A percentile compares a stretch with the other conserved stretches of the same genome.
Conservation (phyloP, 441 rosid genomes). For the Manihot esculenta region DNA sequence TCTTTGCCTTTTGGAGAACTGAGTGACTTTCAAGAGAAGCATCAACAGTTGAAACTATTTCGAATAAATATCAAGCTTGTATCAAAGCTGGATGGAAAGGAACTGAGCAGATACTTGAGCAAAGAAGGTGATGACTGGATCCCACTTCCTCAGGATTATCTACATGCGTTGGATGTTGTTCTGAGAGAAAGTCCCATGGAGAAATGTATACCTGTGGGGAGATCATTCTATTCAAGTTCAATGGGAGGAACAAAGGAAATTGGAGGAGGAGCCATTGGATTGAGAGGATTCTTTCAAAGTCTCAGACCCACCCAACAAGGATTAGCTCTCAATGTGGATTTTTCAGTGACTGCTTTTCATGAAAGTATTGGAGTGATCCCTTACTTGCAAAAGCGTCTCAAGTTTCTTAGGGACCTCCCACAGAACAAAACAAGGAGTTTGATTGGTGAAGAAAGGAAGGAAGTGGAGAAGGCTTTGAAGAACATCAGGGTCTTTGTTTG, state of each 20-base stretch:
- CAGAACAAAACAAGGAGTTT: slow-evolving; percentile 66
- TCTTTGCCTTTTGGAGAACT: slow-evolving; percentile 25
- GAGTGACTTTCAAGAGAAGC: slow-evolving; percentile 47
- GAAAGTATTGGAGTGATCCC: slow-evolving; percentile 89
- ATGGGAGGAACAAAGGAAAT: slow-evolving; percentile 78
- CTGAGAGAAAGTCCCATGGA: slow-evolving; percentile 81
- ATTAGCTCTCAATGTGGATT: slow-evolving; percentile 83
- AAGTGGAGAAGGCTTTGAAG: slow-evolving; percentile 80
- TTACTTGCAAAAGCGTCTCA: slow-evolving; percentile 82
- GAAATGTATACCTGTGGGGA: slow-evolving; percentile 69
- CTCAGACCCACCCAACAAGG: slow-evolving; percentile 95
- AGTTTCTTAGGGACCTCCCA: slow-evolving; percentile 72
- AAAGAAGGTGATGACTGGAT: slow-evolving; percentile 72
- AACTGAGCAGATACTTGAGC: slow-evolving; percentile 52
- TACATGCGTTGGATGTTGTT: slow-evolving; percentile 92
- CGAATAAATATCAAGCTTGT: slow-evolving; percentile 72
- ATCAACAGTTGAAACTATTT: slow-evolving; percentile 59
- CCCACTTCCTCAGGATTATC: slow-evolving; percentile 89
- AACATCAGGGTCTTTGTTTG: slow-evolving; percentile 88
- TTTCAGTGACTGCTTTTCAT: slow-evolving; percentile 85
- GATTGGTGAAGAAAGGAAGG: slow-evolving; percentile 66
- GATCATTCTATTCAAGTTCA: slow-evolving; percentile 78
- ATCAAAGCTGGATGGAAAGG: slow-evolving; percentile 79
- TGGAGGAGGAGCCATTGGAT: slow-evolving; percentile 90
- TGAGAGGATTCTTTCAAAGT: slow-evolving; percentile 95